Conservation (phyloP, 805 yeast genomes). For the Ogataea corticis region DNA sequence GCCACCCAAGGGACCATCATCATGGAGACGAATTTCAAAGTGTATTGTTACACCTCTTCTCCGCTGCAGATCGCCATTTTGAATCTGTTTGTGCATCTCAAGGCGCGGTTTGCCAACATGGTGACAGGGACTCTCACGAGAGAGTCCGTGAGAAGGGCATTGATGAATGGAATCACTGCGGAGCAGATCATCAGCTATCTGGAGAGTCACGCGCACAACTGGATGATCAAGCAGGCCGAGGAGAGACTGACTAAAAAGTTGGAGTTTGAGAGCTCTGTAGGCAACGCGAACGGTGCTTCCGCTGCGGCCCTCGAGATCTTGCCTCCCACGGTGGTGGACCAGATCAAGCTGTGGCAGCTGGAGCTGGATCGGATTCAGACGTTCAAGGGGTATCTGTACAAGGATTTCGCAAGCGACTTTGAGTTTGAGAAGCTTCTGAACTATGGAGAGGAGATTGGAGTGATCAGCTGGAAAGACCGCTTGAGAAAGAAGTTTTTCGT, state of each 20-base stretch:
- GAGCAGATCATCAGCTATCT: conserved; percentile 90
- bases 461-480: conserved; percentile 82
- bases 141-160: conserved; percentile 84
- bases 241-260: conserved; percentile 64
- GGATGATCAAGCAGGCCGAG: conserved; percentile 76
- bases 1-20: conserved; percentile 65
- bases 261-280: conserved; percentile 57
- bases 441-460: conserved; percentile 91
- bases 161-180: conserved; percentile 87
- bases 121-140: conserved; percentile 92
- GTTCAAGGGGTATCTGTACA: conserved; percentile 82
- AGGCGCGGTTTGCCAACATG: conserved; percentile 84
- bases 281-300: conserved; percentile 36
- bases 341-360: conserved; percentile 92
- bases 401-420: conserved; percentile 74
- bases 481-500: conserved; percentile 76
- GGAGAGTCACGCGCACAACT: conserved; percentile 92
- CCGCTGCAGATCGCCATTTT: conserved; percentile 93
- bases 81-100: conserved; percentile 82
- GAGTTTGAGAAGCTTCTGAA: conserved; percentile 72
- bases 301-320: conserved; percentile 60
- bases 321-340: conserved; percentile 98
- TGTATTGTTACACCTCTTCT: conserved; percentile 91
- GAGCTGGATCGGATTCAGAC: conserved; percentile 91
- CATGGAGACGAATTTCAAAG: conserved; percentile 89